phyloP scores from a whole-genome alignment of 495 filamentous ascomycete species.

The Pyrenula aspistea region DNA sequence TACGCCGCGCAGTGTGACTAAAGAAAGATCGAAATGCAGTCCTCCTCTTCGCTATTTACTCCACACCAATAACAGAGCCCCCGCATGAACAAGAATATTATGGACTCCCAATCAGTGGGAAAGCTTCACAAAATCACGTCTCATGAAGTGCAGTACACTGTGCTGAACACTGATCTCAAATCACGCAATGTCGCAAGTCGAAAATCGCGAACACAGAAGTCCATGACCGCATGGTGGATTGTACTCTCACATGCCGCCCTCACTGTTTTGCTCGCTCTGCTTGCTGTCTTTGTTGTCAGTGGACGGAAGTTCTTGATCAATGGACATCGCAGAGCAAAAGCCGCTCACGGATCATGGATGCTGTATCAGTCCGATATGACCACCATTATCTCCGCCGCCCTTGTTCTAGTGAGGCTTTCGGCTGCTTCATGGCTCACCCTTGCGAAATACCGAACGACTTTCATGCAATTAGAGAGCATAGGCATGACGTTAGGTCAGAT shows the following conservation, averaged over 20 bases:
- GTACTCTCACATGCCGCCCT: background rate
- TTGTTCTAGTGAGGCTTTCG: background rate
- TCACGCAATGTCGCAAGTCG: background rate
- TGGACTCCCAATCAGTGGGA: no score
- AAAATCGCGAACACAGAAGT: background rate
- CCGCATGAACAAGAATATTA: no score
- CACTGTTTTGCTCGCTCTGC: background rate
- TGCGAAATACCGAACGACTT: background rate
- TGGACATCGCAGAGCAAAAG: background rate
- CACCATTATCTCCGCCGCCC: background rate
- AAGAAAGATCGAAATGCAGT: no score
- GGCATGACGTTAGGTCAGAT: background rate
- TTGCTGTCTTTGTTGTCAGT: background rate
- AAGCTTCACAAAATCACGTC: no score
- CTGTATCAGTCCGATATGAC: background rate
- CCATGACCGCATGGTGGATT: background rate
- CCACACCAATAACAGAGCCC: no score
- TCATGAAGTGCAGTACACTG: background rate
- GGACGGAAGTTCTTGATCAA: background rate
- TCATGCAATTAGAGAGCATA: background rate
- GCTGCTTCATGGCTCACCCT: background rate
- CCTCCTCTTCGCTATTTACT: no score
- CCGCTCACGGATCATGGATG: background rate
- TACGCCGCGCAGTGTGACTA: no score
- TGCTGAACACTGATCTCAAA: background rate